These are phyloP conservation scores for Penicillium fimorum DNA, from an alignment of 495 filamentous ascomycete species.

Conservation along the genomic window DNA sequence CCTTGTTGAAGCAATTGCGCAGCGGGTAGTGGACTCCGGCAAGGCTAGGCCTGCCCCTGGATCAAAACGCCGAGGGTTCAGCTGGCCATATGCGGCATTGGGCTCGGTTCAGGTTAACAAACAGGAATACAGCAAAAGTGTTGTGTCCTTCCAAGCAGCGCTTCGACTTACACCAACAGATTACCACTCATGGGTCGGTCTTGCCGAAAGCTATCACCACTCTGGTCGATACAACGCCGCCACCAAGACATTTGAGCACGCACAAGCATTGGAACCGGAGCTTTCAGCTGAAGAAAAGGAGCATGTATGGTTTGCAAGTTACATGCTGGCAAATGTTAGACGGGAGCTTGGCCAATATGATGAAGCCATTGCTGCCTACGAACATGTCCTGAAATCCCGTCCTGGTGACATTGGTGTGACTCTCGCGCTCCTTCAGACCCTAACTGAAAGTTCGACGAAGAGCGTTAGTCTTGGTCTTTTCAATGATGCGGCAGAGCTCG, in stretches of 20 bases:
- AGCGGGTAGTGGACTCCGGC: conserved; percentile 89
- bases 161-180: conserved; percentile 77
- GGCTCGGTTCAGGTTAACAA: conserved; percentile 96
- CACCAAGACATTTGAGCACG: conserved; percentile 84
- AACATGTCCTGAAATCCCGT: conserved; percentile 61
- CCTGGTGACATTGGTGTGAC: conserved; percentile 80
- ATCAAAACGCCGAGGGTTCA: conserved; percentile 83
- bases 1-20: conserved; percentile 86
- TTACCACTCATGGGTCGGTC: conserved; percentile 92
- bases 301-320: conserved; percentile 89
- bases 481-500: conserved; percentile 69
- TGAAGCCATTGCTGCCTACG: conserved; percentile 73
- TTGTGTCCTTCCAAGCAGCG: conserved; percentile 89
- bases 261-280: conserved; percentile 60
- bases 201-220: conserved; percentile 94
- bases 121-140: conserved; percentile 82
- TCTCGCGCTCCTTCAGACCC: conserved; percentile 81
- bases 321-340: conserved; percentile 95
- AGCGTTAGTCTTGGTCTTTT: conserved; percentile 79
- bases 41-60: conserved; percentile 85
- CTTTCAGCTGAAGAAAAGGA: conserved; percentile 44
- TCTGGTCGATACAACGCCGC: conserved; percentile 90
- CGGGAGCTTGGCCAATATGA: conserved; percentile 88
- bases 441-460: conserved; percentile 76
- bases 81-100: conserved; percentile 95